Evolutionary conservation across 1,284 basidiomycete genomes (phyloP).

Genomic region (Ceratobasidium sp.): DNA sequence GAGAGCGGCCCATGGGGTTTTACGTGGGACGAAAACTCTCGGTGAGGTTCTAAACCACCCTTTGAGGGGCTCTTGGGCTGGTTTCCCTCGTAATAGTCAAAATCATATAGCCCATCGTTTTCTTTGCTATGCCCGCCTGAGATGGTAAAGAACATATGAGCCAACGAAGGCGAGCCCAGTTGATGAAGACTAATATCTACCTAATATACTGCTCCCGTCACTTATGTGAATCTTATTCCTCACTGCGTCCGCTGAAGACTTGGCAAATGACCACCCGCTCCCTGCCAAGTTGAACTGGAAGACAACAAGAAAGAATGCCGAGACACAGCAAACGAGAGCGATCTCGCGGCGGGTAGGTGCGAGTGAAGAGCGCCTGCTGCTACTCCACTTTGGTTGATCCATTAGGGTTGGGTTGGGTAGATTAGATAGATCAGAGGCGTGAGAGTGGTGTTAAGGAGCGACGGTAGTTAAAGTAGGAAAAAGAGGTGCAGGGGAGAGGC

Average conservation of each 20-base stretch:
- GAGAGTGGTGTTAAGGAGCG: background rate
- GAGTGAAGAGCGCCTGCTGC: conserved; percentile 19
- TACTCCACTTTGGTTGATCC: conserved; percentile 20
- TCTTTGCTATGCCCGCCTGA: conserved; percentile 34
- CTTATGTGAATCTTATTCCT: conserved; percentile 29
- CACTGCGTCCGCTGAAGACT: conserved; percentile 4
- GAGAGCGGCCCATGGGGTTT: conserved; percentile 32
- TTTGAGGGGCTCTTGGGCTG: conserved; percentile 15
- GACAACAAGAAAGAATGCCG: conserved; percentile 13
- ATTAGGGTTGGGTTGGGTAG: background rate
- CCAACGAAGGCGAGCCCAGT: too few relatives aligned
- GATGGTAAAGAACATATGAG: too few relatives aligned
- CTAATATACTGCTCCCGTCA: conserved; percentile 26
- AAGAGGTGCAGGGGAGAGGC: background rate
- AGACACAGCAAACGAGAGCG: conserved; percentile 28
- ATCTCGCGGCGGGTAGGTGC: conserved; percentile 38
- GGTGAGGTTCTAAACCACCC: conserved; percentile 1
- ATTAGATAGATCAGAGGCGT: background rate
- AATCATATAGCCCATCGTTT: conserved; percentile 36
- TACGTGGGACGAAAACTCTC: conserved; percentile 41
- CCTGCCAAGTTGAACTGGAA: conserved; percentile 29
- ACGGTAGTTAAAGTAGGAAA: conserved; percentile 1
- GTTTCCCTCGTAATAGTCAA: conserved; percentile 30
- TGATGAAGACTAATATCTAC: too few relatives aligned
- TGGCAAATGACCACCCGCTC: conserved; percentile 25